Evolutionary conservation across 2,329 filamentous ascomycete genomes (phyloP).

Genomic region (Epichloe glyceriae): DNA sequence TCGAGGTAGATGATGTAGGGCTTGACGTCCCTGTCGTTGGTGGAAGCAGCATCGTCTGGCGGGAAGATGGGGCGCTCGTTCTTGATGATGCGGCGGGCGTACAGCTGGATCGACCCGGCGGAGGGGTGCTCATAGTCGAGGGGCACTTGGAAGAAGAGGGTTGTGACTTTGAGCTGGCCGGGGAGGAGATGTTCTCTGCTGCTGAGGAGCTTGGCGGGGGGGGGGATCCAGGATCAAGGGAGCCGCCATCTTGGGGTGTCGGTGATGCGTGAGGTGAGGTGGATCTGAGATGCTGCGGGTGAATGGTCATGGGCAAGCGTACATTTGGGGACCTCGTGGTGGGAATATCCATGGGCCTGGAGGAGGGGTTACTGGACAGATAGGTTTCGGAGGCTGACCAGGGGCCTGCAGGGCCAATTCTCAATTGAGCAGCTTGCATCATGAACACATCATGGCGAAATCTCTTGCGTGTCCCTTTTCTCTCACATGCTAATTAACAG

Average conservation of each 20-base stretch:
- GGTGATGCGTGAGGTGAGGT: too few species aligned
- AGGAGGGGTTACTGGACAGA: too few species aligned
- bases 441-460: too few species aligned
- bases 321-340: not conserved
- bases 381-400: too few species aligned
- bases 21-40: conserved; percentile 18
- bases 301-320: not conserved
- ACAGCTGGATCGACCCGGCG: conserved; percentile 54
- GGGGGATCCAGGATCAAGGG: conserved; percentile 15
- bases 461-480: too few species aligned
- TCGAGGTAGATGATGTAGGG: conserved; percentile 63
- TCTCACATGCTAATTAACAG: too few species aligned
- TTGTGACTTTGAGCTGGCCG: conserved; percentile 62
- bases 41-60: conserved; percentile 14
- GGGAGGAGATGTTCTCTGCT: conserved; percentile 30
- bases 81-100: conserved; percentile 61
- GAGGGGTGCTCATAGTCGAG: conserved; percentile 57
- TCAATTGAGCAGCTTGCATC: too few species aligned
- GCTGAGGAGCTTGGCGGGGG: conserved; percentile 26
- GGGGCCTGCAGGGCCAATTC: too few species aligned
- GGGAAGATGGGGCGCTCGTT: conserved; percentile 48
- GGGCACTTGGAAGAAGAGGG: conserved; percentile 79
- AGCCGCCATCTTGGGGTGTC: conserved; percentile 3
- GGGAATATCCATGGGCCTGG: too few species aligned
- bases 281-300: too few species aligned